phyloP scores from a whole-genome alignment of 495 filamentous ascomycete genomes.

The Rhizodiscina lignyota region DNA sequence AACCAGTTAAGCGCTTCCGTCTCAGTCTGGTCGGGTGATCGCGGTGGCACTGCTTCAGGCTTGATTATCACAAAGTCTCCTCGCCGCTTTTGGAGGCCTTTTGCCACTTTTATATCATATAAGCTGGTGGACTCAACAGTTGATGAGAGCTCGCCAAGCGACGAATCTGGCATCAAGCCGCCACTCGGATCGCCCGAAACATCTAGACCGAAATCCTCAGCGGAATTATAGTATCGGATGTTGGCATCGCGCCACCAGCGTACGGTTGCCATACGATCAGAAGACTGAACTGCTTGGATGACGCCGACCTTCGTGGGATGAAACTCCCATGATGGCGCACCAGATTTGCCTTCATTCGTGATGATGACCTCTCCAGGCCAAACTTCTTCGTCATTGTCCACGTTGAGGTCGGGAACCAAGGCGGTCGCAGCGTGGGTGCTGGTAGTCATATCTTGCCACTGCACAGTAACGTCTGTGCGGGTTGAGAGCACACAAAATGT shows the following conservation, averaged over 20 bases:
- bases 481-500: slow-evolving; percentile 31
- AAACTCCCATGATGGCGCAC: slow-evolving; percentile 5
- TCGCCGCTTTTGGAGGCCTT: slow-evolving; percentile 18
- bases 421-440: slow-evolving; percentile 25
- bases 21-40: not conserved
- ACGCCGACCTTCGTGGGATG: slow-evolving; percentile 33
- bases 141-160: slow-evolving; percentile 25
- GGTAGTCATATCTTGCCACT: slow-evolving; percentile 42
- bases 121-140: slow-evolving; percentile 33
- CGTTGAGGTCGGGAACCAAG: slow-evolving; percentile 28
- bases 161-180: slow-evolving; percentile 16
- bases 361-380: slow-evolving; percentile 44
- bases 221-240: slow-evolving; percentile 19
- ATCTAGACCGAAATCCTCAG: not conserved
- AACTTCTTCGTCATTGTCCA: slow-evolving; percentile 34
- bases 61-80: slow-evolving; percentile 35
- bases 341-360: slow-evolving; percentile 22
- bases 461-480: slow-evolving; percentile 30
- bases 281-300: slow-evolving; percentile 38
- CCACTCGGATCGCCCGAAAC: not conserved
- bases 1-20: slow-evolving; percentile 27
- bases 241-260: slow-evolving; percentile 33
- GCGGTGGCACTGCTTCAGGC: slow-evolving; percentile 3
- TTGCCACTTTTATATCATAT: slow-evolving; percentile 35
- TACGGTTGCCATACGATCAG: slow-evolving; percentile 35